Evolutionary conservation across 345 rosid genomes (phyloP).

Genomic region (Populus tremula): DNA sequence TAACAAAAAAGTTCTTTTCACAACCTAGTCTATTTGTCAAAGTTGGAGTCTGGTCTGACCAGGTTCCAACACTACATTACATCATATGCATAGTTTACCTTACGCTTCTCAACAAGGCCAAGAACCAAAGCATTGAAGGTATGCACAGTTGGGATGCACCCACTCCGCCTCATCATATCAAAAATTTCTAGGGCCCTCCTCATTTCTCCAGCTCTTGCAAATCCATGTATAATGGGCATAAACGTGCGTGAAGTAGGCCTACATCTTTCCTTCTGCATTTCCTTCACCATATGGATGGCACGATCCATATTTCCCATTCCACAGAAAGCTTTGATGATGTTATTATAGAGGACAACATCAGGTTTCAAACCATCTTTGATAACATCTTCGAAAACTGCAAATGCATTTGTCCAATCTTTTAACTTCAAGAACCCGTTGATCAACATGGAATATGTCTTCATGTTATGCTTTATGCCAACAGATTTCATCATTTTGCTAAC

Average conservation of each 20-base stretch:
- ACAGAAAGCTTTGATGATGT: conserved; percentile 80
- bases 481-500: conserved; percentile 74
- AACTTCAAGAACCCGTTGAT: conserved; percentile 83
- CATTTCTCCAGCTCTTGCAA: conserved; percentile 77
- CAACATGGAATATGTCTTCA: conserved; percentile 95
- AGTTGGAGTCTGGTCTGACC: neutral
- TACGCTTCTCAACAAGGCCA: conserved; percentile 83
- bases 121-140: conserved; percentile 89
- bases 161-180: conserved; percentile 87
- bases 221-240: conserved; percentile 87
- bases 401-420: conserved; percentile 95
- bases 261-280: conserved; percentile 83
- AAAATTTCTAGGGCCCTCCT: conserved; percentile 76
- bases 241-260: conserved; percentile 79
- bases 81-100: conserved; percentile 43
- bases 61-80: neutral
- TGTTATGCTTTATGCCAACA: conserved; percentile 73
- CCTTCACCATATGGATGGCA: conserved; percentile 72
- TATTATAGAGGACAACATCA: conserved; percentile 82
- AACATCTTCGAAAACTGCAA: conserved; percentile 84
- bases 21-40: neutral
- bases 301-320: conserved; percentile 98
- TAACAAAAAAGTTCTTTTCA: neutral
- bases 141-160: conserved; percentile 91
- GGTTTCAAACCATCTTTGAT: conserved; percentile 72